These are phyloP conservation scores for Tuber microsphaerosporum DNA, from an alignment of 495 filamentous ascomycete species.

Conservation along the genomic window DNA sequence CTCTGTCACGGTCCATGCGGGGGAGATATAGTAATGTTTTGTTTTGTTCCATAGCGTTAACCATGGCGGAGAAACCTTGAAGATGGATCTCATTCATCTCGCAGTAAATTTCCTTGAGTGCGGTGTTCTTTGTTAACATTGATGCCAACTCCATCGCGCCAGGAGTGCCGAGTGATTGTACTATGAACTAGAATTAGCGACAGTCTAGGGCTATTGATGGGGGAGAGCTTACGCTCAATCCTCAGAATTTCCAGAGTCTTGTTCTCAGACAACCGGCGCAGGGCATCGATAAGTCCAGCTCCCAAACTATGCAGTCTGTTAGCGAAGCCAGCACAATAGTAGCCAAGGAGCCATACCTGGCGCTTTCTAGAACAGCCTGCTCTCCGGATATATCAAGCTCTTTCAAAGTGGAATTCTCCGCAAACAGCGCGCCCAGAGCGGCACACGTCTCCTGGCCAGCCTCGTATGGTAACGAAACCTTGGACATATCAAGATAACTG, in stretches of 20 bases:
- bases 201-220: background rate
- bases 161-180: slow-evolving; percentile 40
- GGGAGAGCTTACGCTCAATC: slow-evolving; percentile 55
- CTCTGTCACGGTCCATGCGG: slow-evolving; percentile 57
- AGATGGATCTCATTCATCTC: slow-evolving; percentile 74
- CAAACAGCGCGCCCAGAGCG: slow-evolving; percentile 67
- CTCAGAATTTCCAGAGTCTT: slow-evolving; percentile 64
- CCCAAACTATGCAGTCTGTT: slow-evolving; percentile 50
- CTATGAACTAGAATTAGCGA: slow-evolving; percentile 27
- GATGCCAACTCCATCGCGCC: slow-evolving; percentile 71
- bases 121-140: slow-evolving; percentile 61
- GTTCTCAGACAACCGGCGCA: slow-evolving; percentile 71
- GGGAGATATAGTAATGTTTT: slow-evolving; percentile 59
- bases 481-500: slow-evolving; percentile 74
- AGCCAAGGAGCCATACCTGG: slow-evolving; percentile 44
- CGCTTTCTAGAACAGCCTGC: slow-evolving; percentile 77
- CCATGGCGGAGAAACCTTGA: slow-evolving; percentile 67
- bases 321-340: background rate
- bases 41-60: slow-evolving; percentile 65
- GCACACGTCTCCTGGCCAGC: slow-evolving; percentile 66
- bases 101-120: slow-evolving; percentile 63
- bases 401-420: slow-evolving; percentile 66
- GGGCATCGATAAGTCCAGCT: slow-evolving; percentile 67
- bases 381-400: slow-evolving; percentile 85
- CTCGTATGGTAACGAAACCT: slow-evolving; percentile 74